Base-by-base conservation (phyloP, 192 early-diverging fungal genomes). In the Endogone sp. region DNA sequence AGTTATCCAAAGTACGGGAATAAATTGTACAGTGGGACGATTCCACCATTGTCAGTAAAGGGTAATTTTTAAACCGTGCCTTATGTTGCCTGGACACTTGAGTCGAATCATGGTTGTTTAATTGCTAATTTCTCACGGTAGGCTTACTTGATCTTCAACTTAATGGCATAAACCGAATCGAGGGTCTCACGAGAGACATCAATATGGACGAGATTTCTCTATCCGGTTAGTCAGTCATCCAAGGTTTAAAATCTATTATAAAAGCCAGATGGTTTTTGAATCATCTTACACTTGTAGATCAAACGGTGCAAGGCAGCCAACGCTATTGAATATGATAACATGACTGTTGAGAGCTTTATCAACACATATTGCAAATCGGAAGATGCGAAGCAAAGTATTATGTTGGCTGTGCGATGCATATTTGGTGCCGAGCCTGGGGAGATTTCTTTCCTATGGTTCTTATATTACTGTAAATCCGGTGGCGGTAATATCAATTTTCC, bases 131-230 rank as follows among this genome's bases (percentile, higher is more conserved):
- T 44, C 24, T 28, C 49, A 4, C 59, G 3, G 20, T 2, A 69
- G 67, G 29, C 10, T 32, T 69, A 11, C 20, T 62, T 24, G 67
- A 69, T 69, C 67, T 69, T 64, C 67, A 69, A 10, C 32, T 69
- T 57, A 69, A 69, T 62, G 67, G 25, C 31, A 69, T 69, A 10
- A 60, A 32, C 20, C 29, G 30, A 29, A 30, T 27, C 10, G 67
- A 69, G 21, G 10, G 30, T 10, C 30, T 69, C 27, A 62, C 24
- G 27, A 27, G 25, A 61, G 67, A 30, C n/a, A 62, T 69, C 23
- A 32, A 69, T 62, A 20, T 60, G 24, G 56, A 69, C 25, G 25
- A 64, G 22, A 55, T 24, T 27, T 20, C 21, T 8, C 31, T 60
- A 9, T 69, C 67, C 16, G 59, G 67, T 69, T 62, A 16, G 16